Evolutionary conservation across 192 early-diverging fungal genomes (phyloP).

Genomic region (Spizellomyces punctatus): DNA sequence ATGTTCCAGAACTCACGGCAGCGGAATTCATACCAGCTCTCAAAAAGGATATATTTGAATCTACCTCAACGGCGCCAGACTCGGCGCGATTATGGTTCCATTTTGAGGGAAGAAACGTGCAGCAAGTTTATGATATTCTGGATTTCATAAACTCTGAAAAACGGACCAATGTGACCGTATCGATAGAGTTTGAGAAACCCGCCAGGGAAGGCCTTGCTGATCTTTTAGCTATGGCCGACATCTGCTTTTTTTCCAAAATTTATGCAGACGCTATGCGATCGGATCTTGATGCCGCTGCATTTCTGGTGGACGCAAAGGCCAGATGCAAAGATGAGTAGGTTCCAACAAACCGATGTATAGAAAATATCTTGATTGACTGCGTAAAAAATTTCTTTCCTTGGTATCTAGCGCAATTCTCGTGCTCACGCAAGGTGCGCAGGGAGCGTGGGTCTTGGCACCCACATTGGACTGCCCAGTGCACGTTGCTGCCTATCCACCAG

Average conservation of each 20-base stretch:
- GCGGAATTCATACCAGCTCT: slow-evolving; percentile 10
- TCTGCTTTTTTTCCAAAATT: neutral
- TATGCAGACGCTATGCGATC: neutral
- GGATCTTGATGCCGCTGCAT: neutral
- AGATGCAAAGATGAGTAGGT: neutral
- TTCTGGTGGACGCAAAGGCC: neutral
- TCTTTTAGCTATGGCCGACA: neutral
- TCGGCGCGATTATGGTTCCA: slow-evolving; percentile 1
- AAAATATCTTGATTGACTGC: no score
- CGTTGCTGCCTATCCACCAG: neutral
- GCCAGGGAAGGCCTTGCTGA: neutral
- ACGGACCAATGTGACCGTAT: neutral
- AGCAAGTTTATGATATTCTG: neutral
- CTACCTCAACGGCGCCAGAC: no score
- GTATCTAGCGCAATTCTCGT: no score
- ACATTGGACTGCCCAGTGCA: neutral
- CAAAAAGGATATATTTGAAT: neutral
- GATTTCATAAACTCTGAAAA: neutral
- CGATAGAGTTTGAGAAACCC: slow-evolving; percentile 6
- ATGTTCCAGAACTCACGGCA: slow-evolving; percentile 1
- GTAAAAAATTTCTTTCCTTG: no score
- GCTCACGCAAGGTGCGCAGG: neutral
- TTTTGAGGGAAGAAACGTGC: slow-evolving; percentile 16
- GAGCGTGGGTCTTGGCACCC: neutral
- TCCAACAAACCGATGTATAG: no score